phyloP scores from a whole-genome alignment of 495 filamentous ascomycete species.

The Pseudevernia furfuracea region DNA sequence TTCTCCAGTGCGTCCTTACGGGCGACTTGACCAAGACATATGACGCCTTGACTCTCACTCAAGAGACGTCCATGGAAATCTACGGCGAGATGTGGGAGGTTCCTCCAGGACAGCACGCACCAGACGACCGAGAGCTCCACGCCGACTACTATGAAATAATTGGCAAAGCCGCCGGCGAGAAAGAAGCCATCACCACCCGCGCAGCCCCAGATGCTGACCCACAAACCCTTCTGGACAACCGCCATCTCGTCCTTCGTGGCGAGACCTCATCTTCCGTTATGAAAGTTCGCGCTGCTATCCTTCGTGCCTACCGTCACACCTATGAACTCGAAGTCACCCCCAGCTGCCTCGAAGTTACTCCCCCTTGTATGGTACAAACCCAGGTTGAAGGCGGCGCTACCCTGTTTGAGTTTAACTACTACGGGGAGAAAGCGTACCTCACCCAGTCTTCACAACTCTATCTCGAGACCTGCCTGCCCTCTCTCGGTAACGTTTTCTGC shows the following conservation, averaged over 20 bases:
- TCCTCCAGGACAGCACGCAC: slow-evolving; percentile 69
- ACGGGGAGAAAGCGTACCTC: slow-evolving; percentile 85
- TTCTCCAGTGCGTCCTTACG: slow-evolving; percentile 80
- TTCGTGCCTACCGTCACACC: slow-evolving; percentile 72
- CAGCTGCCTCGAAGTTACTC: slow-evolving; percentile 63
- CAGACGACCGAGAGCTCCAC: slow-evolving; percentile 83
- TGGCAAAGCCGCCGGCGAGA: slow-evolving; percentile 75
- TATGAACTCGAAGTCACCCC: slow-evolving; percentile 72
- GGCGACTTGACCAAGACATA: slow-evolving; percentile 84
- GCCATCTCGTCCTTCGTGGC: slow-evolving; percentile 86
- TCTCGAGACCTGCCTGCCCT: slow-evolving; percentile 88
- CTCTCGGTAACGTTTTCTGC: slow-evolving; percentile 90
- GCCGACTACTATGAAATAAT: slow-evolving; percentile 89
- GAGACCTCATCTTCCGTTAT: slow-evolving; percentile 81
- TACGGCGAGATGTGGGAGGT: slow-evolving; percentile 84
- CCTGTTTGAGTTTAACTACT: slow-evolving; percentile 91
- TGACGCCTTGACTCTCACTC: slow-evolving; percentile 80
- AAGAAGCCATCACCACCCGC: slow-evolving; percentile 89
- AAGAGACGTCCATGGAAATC: slow-evolving; percentile 81
- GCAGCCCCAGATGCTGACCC: slow-evolving; percentile 74
- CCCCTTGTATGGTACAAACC: slow-evolving; percentile 96
- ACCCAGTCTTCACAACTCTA: slow-evolving; percentile 98
- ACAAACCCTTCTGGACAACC: slow-evolving; percentile 75
- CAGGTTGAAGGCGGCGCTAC: slow-evolving; percentile 95
- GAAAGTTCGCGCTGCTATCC: slow-evolving; percentile 79